These are phyloP conservation scores for Aspergillus floridensis DNA, from an alignment of 2,329 filamentous ascomycete species.

Conservation along the genomic window DNA sequence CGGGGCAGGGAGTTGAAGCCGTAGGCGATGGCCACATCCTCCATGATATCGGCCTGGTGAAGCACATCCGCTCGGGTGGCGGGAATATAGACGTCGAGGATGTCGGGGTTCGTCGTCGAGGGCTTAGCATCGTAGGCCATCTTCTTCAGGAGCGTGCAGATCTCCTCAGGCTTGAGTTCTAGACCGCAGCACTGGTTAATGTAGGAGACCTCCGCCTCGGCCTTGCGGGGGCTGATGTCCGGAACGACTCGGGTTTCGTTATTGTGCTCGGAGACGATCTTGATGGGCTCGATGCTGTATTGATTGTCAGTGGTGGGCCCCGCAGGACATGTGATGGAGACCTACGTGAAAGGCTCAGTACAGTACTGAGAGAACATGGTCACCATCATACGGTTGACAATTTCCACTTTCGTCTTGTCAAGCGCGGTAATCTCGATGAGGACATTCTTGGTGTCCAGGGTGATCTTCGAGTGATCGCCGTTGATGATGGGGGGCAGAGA, in stretches of 20 bases:
- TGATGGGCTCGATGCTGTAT: conserved; percentile 74
- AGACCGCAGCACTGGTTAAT: conserved; percentile 92
- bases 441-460: conserved; percentile 82
- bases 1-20: conserved; percentile 95
- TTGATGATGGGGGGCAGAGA: conserved; percentile 98
- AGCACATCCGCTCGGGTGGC: conserved; percentile 90
- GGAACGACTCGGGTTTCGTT: conserved; percentile 76
- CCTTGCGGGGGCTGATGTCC: conserved; percentile 70
- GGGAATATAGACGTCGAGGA: conserved; percentile 79
- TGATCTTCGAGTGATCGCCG: conserved; percentile 94
- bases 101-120: conserved; percentile 64
- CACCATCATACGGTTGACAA: conserved; percentile 92
- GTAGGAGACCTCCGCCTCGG: conserved; percentile 84
- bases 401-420: conserved; percentile 92
- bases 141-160: conserved; percentile 77
- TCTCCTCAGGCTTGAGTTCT: conserved; percentile 66
- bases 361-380: conserved; percentile 97
- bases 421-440: conserved; percentile 97
- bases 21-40: conserved; percentile 94
- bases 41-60: conserved; percentile 97
- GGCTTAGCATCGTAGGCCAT: conserved; percentile 86
- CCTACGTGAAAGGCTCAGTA: conserved; percentile 73
- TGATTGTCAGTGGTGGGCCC: conserved; percentile 5
- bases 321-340: neutral
- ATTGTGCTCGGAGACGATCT: conserved; percentile 91